Evolutionary conservation across 2,329 filamentous ascomycete species (phyloP), one percentile per base, ranked within the genome.

Genomic region (Venturia asperata): DNA sequence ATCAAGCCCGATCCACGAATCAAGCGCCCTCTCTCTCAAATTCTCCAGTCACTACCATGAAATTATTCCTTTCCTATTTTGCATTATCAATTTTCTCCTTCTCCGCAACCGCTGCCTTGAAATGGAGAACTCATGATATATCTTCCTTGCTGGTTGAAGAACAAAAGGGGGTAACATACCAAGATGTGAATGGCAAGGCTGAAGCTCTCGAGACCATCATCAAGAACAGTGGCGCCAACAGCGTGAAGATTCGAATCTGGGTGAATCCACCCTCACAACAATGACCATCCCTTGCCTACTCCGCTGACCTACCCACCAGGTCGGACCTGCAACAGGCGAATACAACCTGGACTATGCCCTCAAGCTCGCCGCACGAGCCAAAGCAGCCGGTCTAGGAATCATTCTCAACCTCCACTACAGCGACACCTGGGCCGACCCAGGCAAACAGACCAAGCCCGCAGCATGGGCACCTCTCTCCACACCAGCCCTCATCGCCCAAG

Each of bases 271-370:
- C 13, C 34, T 34, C 27, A 21, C 21, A 58, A n/a, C n/a, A 37
- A 11, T 41, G 15, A n/a, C 34, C 47, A 27, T 41, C n/a, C 3
- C 19, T 30, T 55, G 9, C n/a, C 15, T 2, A 15, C 7, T 37
- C 17, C 39, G 6, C 27, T 62, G n/a, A 62, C 43, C 30, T 24
- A 43, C 7, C 21, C 30, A 21, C 13, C 15, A 55, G 88, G 87
- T 90, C 30, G 88, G 87, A 69, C 84, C 85, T 0, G 77, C 81
- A 13, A 81, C 84, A 68, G 85, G 86, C 58, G 80, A 81, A 69
- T 91, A 91, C 74, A 83, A 88, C 73, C 79, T 90, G 52, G 83
- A 83, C 66, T 91, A 91, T 75, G 90, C 90, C 72, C 72, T 91
- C 67, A 76, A 82, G 64, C 79, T 91, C n/a, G 88, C 85, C 3